phyloP scores from a whole-genome alignment of 78 protist species.

The Polysphondylium violaceum region DNA sequence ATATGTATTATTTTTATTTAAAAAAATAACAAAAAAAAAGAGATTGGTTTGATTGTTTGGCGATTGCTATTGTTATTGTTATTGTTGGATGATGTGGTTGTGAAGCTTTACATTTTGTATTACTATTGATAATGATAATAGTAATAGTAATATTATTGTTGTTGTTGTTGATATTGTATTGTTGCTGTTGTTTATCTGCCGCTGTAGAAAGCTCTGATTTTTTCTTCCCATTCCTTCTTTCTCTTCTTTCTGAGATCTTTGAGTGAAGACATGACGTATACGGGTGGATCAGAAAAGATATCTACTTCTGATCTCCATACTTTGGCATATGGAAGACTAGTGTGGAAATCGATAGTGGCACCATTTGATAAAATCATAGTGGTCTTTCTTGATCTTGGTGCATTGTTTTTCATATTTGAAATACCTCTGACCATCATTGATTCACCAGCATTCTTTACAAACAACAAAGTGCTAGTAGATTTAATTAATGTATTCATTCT shows the following conservation, averaged over 20 bases:
- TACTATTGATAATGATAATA: not conserved
- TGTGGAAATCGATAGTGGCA: slow-evolving; percentile 26
- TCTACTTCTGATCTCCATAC: slow-evolving; percentile 47
- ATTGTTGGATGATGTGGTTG: too few relatives aligned
- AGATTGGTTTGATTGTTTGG: not conserved
- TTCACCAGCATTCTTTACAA: not conserved
- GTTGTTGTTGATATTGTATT: not conserved
- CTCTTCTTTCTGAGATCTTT: not conserved
- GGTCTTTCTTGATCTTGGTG: slow-evolving; percentile 26
- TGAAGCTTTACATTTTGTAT: too few relatives aligned
- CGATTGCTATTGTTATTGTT: not conserved
- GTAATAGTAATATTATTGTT: not conserved
- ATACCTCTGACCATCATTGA: not conserved
- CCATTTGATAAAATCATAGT: slow-evolving; percentile 40
- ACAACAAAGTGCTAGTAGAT: not conserved
- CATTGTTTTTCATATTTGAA: slow-evolving; percentile 5
- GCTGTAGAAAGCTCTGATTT: slow-evolving; percentile 5
- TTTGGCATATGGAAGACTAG: slow-evolving; percentile 27
- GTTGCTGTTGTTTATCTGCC: not conserved
- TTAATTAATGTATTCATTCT: not conserved
- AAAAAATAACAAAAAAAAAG: not conserved
- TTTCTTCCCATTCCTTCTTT: slow-evolving; percentile 7
- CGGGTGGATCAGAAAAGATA: slow-evolving; percentile 9
- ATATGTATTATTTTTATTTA: too few relatives aligned
- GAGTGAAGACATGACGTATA: not conserved